phyloP scores from a whole-genome alignment of 371 early-diverging fungal species.

The Globomyces sp. region DNA sequence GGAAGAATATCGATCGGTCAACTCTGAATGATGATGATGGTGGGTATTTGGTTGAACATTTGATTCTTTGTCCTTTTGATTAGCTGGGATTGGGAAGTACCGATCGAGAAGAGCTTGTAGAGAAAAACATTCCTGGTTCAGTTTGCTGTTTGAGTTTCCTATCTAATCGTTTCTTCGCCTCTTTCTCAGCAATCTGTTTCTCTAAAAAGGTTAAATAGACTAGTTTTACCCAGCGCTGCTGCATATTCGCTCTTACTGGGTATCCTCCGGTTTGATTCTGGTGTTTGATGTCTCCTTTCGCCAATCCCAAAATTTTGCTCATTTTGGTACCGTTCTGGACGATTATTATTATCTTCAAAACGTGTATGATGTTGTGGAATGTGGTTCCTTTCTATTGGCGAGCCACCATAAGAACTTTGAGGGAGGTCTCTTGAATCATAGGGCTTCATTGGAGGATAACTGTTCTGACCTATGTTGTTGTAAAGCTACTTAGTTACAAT shows the following conservation, averaged over 20 bases:
- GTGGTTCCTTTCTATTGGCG: not conserved
- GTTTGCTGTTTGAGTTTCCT: not conserved
- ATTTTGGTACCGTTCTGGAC: too few species aligned
- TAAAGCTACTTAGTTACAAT: not conserved
- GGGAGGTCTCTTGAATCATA: not conserved
- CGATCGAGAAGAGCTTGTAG: not conserved
- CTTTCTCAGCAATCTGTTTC: slow-evolving; percentile 11
- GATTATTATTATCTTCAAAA: not conserved
- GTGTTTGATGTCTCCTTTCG: too few species aligned
- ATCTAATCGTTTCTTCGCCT: not conserved
- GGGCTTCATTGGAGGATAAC: not conserved
- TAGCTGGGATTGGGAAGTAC: not conserved
- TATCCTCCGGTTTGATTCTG: not conserved
- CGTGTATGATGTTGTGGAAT: not conserved
- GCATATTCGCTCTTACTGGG: slow-evolving; percentile 12
- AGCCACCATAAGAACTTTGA: not conserved
- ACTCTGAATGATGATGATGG: not conserved
- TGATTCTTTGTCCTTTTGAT: not conserved
- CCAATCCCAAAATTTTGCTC: too few species aligned
- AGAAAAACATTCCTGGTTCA: slow-evolving; percentile 1
- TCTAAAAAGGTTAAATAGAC: not conserved
- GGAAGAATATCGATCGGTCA: not conserved
- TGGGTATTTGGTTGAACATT: not conserved
- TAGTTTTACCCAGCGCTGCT: not conserved
- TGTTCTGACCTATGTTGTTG: not conserved